Conservation (phyloP, 495 filamentous ascomycete genomes). For the Aspergillus kassunensis region DNA sequence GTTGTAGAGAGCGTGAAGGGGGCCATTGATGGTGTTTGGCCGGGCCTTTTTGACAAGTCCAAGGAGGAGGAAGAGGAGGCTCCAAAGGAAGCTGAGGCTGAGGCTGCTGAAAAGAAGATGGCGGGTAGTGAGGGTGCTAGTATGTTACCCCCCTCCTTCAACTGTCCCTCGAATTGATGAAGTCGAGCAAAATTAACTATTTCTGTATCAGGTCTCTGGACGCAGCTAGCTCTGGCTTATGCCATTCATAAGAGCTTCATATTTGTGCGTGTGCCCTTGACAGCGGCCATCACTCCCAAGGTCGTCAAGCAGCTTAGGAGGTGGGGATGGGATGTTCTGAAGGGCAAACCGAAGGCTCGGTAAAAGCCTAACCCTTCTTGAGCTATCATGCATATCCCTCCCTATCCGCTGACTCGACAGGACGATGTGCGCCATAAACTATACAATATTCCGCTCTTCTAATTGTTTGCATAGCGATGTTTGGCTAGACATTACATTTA, state of each 20-base stretch:
- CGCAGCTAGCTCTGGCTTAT: slow-evolving; percentile 90
- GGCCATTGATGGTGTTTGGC: slow-evolving; percentile 26
- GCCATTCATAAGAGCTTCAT: slow-evolving; percentile 98
- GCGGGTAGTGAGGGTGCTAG: slow-evolving; percentile 38
- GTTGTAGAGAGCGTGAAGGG: slow-evolving; percentile 36
- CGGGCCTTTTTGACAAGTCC: slow-evolving; percentile 12
- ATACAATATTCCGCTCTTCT: not conserved
- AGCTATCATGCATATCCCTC: not conserved
- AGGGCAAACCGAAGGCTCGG: slow-evolving; percentile 50
- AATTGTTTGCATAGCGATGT: slow-evolving; percentile 27
- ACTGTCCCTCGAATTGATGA: not conserved
- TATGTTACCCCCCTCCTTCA: slow-evolving; percentile 31
- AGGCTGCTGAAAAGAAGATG: slow-evolving; percentile 29
- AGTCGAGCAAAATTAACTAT: no score
- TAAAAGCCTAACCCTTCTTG: not conserved
- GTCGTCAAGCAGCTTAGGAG: slow-evolving; percentile 78
- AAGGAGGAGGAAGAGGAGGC: slow-evolving; percentile 17
- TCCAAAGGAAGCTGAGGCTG: slow-evolving; percentile 23
- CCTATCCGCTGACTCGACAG: not conserved
- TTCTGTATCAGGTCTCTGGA: slow-evolving; percentile 60
- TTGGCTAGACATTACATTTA: slow-evolving; percentile 16
- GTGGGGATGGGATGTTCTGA: slow-evolving; percentile 79
- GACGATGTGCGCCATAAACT: not conserved
- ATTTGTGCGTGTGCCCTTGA: slow-evolving; percentile 85
- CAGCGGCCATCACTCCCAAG: slow-evolving; percentile 85